Base-by-base conservation (phyloP, 768 basidiomycete species). In the Phanerochaete carnosa region DNA sequence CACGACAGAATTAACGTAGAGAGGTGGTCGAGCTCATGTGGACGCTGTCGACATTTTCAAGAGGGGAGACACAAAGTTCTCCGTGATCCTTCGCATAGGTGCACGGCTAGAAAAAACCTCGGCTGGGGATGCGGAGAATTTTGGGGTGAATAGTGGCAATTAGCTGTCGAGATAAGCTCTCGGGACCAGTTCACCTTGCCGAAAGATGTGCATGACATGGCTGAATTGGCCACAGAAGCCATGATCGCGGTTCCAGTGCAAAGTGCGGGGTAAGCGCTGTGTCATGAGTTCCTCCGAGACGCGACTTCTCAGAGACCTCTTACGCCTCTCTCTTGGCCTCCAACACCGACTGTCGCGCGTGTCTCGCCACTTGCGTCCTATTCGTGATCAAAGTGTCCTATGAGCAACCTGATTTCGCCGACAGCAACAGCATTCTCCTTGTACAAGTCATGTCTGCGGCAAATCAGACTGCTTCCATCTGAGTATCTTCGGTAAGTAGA, bases 401-500 rank as follows among this genome's bases (percentile, higher is more conserved):
- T 62, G 62, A 26, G 26, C 9, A 28, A 26, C 47, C 28, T 15
- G 11, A 33, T 33, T 30, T 30, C 37, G 35, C 32, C 49, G 23
- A 57, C 55, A 55, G 59, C 46, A 19, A 35, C 64, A 22, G 49
- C 74, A 29, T 60, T 64, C 28, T 69, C 76, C 23, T 58, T 80
- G 16, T 80, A 82, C 58, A 71, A 77, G 32, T 63, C 72, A 23
- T 77, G 76, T 62, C 70, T 76, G 47, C 73, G 79, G 60, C 75
- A 83, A 68, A 70, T 76, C 58, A 69, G 68, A 54, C 68, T 70
- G n/a, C 74, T 83, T 39, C 81, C 81, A 9, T 77, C 80, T 57
- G 58, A 64, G 15, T 78, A 83, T 68, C 76, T 83, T 59, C 79
- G 81, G 81, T 82, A 62, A 37, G 62, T 66, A 35, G 16, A 29